Evolutionary conservation across 768 basidiomycete species (phyloP), one percentile per base, ranked within the genome.

Genomic region (Rickenella mellea): DNA sequence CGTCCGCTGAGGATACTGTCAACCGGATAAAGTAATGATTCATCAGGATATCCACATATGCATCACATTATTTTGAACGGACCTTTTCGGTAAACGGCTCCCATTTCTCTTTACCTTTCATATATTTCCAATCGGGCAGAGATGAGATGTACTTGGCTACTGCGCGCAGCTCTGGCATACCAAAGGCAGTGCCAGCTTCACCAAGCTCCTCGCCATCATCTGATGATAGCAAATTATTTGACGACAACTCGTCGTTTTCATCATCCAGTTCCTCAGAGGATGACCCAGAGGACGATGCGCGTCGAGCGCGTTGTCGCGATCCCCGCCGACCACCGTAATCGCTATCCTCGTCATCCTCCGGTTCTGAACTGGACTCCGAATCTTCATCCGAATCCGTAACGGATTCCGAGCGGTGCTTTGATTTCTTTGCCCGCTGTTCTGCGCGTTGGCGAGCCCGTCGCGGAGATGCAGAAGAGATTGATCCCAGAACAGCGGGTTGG

Each of bases 111-210:
- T 59, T 69, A 1, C 44, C 43, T 14, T 59, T 50, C 47, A 64
- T 54, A 20, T 56, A 57, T 20, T 65, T 55, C 65, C 76, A 83
- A 39, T 71, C 52, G 2, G 64, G 59, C 40, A 63, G 63, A 5
- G 62, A 65, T 20, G 73, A 72, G 27, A 82, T 71, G 57, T 80
- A 71, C 48, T 69, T 74, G 11, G 80, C 79, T 39, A 76, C 63
- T 36, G 71, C 64, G 46, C 77, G 72, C 43, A 73, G 59, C 52
- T 85, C 83, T n/a, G 77, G 77, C n/a, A 69, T 65, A 20, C 69
- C 74, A 47, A 76, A 78, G 4, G 69, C 47, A 28, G 56, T 58
- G 12, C 78, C 73, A 39, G 53, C 62, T 40, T 51, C 54, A 9
- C 80, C 78, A 79, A 83, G 80, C 39, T 57, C 62, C 51, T 68